Evolutionary conservation across 495 filamentous ascomycete species (phyloP).

Genomic region (Penicillium robsamsonii): DNA sequence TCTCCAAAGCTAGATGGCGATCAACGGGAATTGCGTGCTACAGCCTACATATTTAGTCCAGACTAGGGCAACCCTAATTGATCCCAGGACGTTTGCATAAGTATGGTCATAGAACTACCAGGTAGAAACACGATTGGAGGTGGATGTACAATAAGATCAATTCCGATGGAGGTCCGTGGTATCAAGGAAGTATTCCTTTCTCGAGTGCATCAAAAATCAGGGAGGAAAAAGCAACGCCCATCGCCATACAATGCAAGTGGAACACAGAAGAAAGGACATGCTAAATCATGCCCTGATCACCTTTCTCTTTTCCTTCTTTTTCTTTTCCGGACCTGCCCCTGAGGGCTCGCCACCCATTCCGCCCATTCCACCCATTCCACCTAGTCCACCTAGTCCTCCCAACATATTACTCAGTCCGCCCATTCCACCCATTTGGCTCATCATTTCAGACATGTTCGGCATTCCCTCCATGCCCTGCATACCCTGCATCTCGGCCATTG

Average conservation of each 20-base stretch:
- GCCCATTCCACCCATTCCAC: constrained; percentile 34
- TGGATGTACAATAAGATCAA: constrained; percentile 9
- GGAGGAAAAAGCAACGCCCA: constrained; percentile 32
- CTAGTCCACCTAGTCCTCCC: constrained; percentile 30
- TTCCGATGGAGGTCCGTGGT: constrained; percentile 6
- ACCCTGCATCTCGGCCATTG: constrained; percentile 89
- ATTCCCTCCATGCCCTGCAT: constrained; percentile 51
- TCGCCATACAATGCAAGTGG: constrained; percentile 39
- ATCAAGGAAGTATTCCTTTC: constrained; percentile 17
- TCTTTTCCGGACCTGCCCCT: constrained; percentile 43
- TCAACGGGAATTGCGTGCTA: too few relatives aligned
- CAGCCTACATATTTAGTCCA: too few relatives aligned
- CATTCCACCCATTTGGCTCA: constrained; percentile 29
- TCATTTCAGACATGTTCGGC: constrained; percentile 36
- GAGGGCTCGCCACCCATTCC: constrained; percentile 26
- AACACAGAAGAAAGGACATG: constrained; percentile 15
- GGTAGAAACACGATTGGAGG: not conserved
- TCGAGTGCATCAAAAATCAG: constrained; percentile 18
- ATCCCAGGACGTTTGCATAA: not conserved
- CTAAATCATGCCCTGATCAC: constrained; percentile 35
- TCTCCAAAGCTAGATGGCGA: too few relatives aligned
- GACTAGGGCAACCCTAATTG: too few relatives aligned
- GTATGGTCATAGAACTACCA: not conserved
- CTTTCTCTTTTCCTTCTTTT: constrained; percentile 54
- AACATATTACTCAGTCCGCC: constrained; percentile 38